Base-by-base conservation (phyloP, 2,329 filamentous ascomycete genomes). In the Basipetospora chlamydospora region DNA sequence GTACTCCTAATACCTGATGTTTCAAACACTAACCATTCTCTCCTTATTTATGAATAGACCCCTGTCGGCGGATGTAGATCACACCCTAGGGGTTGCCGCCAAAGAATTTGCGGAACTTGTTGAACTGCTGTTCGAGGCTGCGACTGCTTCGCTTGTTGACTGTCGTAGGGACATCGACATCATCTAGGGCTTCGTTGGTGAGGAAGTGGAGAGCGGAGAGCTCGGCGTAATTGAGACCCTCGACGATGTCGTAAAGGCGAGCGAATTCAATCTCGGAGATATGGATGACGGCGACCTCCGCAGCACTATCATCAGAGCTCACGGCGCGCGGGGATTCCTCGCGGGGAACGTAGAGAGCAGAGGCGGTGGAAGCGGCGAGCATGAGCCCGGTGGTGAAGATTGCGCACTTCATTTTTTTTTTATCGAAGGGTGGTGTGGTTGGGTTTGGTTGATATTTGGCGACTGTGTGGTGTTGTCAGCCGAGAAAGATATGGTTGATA, bases 121-220 rank as follows among this genome's bases (percentile, higher is more conserved):
- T n/a, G n/a, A n/a, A n/a, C n/a, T n/a, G n/a, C n/a, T n/a, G n/a
- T n/a, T n/a, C n/a, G n/a, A n/a, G n/a, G n/a, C n/a, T n/a, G n/a
- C n/a, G n/a, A n/a, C n/a, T n/a, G n/a, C n/a, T n/a, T n/a, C n/a
- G n/a, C n/a, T n/a, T n/a, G n/a, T n/a, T n/a, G n/a, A n/a, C n/a
- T n/a, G n/a, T n/a, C n/a, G n/a, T n/a, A n/a, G n/a, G n/a, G n/a
- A n/a, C n/a, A n/a, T 35, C 25, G 17, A 28, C 10, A 25, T 28
- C 33, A 15, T 28, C 22, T 3, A 36, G 34, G 13, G 34, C 34
- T 3, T 36, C 18, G 3, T 17, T 16, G 12, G 26, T 29, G 12
- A 36, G 26, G 34, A 36, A 36, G 26, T 36, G 18, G 16, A 36
- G 34, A 26, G 34, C 34, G 18, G 34, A 28, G 12, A 36, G 17